Percentiles rank a stretch among this genome's conserved stretches.
phyloP scores from a whole-genome alignment of 1,284 basidiomycete genomes.

The Malassezia vespertilionis region DNA sequence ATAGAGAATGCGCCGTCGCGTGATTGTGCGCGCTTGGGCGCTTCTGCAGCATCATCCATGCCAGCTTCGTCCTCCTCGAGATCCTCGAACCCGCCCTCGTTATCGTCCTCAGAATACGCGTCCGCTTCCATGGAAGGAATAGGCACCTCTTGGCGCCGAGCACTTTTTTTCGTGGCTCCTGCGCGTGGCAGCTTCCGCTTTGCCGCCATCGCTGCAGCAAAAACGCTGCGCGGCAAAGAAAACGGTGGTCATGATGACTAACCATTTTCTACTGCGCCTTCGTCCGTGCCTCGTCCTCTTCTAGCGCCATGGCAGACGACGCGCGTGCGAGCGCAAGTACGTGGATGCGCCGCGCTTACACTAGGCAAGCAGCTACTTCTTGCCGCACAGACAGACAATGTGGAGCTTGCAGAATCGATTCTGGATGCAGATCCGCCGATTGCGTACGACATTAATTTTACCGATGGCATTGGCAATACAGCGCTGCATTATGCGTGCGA shows the following conservation, averaged over 20 bases:
- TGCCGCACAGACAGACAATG: slow-evolving; percentile 36
- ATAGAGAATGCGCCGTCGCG: slow-evolving; percentile 49
- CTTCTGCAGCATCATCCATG: slow-evolving; percentile 20
- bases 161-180: not conserved
- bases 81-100: slow-evolving; percentile 44
- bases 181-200: slow-evolving; percentile 1
- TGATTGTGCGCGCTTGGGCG: too few relatives aligned
- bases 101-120: slow-evolving; percentile 37
- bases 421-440: slow-evolving; percentile 18
- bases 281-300: not conserved
- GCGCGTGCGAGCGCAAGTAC: slow-evolving; percentile 1
- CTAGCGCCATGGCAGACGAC: slow-evolving; percentile 11
- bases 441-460: slow-evolving; percentile 32
- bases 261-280: not conserved
- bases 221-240: not conserved
- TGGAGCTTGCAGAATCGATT: slow-evolving; percentile 31
- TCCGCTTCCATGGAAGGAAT: slow-evolving; percentile 11
- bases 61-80: slow-evolving; percentile 21
- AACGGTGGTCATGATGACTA: slow-evolving; percentile 6
- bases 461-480: slow-evolving; percentile 40
- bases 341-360: not conserved
- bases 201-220: not conserved
- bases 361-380: slow-evolving; percentile 34
- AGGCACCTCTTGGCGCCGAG: not conserved
- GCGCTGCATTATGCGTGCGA: slow-evolving; percentile 39